Base-by-base conservation (phyloP, 345 rosid genomes). In the Eutrema heterophyllum region DNA sequence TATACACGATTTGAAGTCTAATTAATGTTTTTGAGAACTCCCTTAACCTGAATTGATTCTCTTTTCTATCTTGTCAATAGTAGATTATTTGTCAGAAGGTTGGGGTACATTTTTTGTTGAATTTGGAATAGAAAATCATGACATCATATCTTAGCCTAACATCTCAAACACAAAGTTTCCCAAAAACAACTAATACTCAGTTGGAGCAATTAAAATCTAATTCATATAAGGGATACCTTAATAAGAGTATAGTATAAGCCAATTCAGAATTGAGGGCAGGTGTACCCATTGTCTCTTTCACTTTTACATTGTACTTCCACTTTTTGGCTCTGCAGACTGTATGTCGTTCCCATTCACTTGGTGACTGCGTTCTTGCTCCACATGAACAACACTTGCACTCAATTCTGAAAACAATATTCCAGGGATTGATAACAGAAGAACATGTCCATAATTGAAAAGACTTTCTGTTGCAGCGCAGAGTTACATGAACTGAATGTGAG, bases 271-370 rank as follows among this genome's bases (percentile, higher is more conserved):
- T 21, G 78, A 64, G 73, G 88, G 64, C 35, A 95, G 92, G 83
- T 15, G 97, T 71, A 73, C 84, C 76, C 83, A 46, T 83, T 15
- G 89, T 71, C 64, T 44, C 87, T 85, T 90, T 86, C 68, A 95
- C 90, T 83, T 86, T 95, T 51, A 95, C 94, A 35, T 98, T 95
- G 74, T 78, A 84, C 85, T 92, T 95, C 99, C 99, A 95, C 73
- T 95, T 95, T 83, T 95, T 95, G 9, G 99, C 98, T 83, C 93
- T 85, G 83, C 96, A 88, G 27, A 98, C 98, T 4, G 98, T 92
- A 84, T 95, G 99, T 66, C 84, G 81, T 75, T 95, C 99, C 99
- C 99, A 95, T 84, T 92, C 99, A 77, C 91, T 84, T 38, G 86
- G 98, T 24, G 91, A 76, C 81, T 80, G 89, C 87, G 86, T 87